These are phyloP conservation scores for Trypanosomatidae sp. DNA, from an alignment of 208 protist genomes.

Conservation along the genomic window DNA sequence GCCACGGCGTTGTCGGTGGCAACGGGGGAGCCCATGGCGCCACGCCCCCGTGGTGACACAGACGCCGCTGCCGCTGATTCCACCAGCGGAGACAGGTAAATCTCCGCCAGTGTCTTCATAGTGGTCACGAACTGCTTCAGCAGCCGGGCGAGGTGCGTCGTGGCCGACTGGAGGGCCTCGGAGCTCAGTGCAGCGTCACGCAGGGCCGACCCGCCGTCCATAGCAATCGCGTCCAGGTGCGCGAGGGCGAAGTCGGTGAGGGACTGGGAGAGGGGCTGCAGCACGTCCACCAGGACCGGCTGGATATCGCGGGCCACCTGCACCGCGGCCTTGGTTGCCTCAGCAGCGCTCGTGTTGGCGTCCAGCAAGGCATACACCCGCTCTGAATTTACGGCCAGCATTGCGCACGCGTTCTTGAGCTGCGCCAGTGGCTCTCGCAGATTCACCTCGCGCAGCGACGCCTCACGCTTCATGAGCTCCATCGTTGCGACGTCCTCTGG, in stretches of 20 bases:
- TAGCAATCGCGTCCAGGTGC: constrained; percentile 36
- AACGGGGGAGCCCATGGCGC: no score
- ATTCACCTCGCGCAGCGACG: constrained; percentile 36
- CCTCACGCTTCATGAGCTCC: constrained; percentile 29
- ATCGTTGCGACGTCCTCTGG: constrained; percentile 38
- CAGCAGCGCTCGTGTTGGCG: constrained; percentile 3
- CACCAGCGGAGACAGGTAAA: constrained; percentile 50
- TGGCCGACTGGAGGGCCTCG: constrained; percentile 24
- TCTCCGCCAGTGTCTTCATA: constrained; percentile 60
- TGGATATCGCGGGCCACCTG: constrained; percentile 67
- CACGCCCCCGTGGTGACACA: no score
- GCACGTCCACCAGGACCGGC: constrained; percentile 69
- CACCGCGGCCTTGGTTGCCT: constrained; percentile 13
- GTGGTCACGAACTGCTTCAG: constrained; percentile 56
- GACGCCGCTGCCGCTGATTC: not conserved
- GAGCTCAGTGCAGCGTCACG: constrained; percentile 15
- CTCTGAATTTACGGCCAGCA: constrained; percentile 58
- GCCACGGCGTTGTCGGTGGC: constrained; percentile 2
- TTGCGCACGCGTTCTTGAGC: constrained; percentile 77
- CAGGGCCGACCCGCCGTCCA: constrained; percentile 35
- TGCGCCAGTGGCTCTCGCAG: constrained; percentile 71
- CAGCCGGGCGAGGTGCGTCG: constrained; percentile 40
- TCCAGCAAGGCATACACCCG: constrained; percentile 36
- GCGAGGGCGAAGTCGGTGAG: constrained; percentile 46
- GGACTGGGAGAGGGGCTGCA: constrained; percentile 40